These are phyloP conservation scores for Betula pendula DNA, from an alignment of 306 rosid genomes.

Conservation along the genomic window DNA sequence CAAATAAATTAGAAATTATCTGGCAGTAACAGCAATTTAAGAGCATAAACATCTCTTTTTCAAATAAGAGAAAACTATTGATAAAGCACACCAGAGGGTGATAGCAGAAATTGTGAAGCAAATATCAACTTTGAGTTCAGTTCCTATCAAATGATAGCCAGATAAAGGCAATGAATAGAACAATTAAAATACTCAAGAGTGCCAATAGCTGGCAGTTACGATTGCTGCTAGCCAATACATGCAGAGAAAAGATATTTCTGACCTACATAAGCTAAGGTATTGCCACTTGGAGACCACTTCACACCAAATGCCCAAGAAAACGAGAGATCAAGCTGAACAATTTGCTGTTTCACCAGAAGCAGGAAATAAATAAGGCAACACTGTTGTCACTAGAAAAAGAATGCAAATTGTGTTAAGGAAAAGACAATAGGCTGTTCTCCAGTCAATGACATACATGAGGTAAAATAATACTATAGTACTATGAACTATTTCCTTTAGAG, in stretches of 20 bases:
- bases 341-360: conserved; percentile 64
- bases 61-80: not conserved
- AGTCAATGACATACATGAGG: not conserved
- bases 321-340: conserved; percentile 91
- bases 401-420: conserved; percentile 7
- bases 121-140: not conserved
- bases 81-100: not conserved
- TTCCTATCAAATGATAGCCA: not conserved
- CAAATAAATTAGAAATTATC: not conserved
- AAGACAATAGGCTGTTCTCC: not conserved
- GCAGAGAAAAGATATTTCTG: conserved; percentile 44
- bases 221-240: conserved; percentile 17
- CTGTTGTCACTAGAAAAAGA: not conserved
- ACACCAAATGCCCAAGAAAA: conserved; percentile 92
- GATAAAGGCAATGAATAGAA: not conserved
- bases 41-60: not conserved
- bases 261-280: conserved; percentile 92
- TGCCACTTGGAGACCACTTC: conserved; percentile 98
- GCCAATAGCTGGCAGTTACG: conserved; percentile 20
- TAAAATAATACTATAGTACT: not conserved
- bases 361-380: conserved; percentile 19
- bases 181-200: conserved; percentile 11
- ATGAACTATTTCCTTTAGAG: not conserved
- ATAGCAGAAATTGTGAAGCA: not conserved
- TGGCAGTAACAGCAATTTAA: not conserved